Base-by-base conservation (phyloP, 257 asterid species). In the Nicotiana benthamiana region DNA sequence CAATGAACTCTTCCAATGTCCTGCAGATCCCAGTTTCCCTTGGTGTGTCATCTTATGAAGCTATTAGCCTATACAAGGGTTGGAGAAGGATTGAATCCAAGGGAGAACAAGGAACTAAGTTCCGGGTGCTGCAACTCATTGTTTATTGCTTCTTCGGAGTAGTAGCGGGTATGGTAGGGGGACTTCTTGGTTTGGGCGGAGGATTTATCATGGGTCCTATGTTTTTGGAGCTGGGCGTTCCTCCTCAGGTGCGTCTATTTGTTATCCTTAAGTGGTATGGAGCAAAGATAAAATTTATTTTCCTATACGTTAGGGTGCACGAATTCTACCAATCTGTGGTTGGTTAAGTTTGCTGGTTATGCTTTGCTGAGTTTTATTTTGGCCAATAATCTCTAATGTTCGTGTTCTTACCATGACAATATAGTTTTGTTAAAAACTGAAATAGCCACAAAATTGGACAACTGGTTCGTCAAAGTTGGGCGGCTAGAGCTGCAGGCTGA, bases 121-220 rank as follows among this genome's bases (percentile, higher is more conserved):
- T 93, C 16, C 87, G 83, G 85, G 89, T 88, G 79, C 86, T 82
- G 83, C 97, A 93, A 80, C 89, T 95, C 77, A 2, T 91, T 65
- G 83, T 66, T 12, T 95, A 95, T 78, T 89, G 98, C 84, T 89
- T 90, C 79, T 92, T 91, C 22, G 99, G 99, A 27, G 8, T 87
- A 56, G 46, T 93, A 68, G 99, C 99, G 78, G 99, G 99, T 70
- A 51, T 93, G 61, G 99, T 95, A 13, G 99, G 98, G 18, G 99
- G 99, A 18, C 92, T 95, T 84, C 93, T 95, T 65, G 99, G 99
- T 80, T 93, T 95, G 0, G 99, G 99, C 52, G 99, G 99, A 78
- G 99, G 99, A 83, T 95, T 95, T 80, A 89, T 89, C 34, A 85
- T 89, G 90, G 90, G 92, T 40, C 90, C 92, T 32, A 84, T 89